Evolutionary conservation across 805 yeast species (phyloP).

Genomic region (Saccharomycopsis fermentans): DNA sequence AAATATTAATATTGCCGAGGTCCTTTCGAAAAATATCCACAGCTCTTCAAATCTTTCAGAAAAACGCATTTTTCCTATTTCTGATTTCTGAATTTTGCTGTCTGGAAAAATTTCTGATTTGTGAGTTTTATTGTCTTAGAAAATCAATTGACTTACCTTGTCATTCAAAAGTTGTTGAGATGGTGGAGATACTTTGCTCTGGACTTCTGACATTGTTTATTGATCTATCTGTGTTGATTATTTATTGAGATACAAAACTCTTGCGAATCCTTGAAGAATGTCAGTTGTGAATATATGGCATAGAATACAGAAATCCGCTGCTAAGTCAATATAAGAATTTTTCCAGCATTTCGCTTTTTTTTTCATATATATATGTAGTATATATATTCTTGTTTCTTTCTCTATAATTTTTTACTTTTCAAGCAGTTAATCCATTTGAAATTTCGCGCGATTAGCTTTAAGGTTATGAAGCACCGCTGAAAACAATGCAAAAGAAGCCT

Average conservation of each 20-base stretch:
- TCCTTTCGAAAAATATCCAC: neutral
- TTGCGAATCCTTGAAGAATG: neutral
- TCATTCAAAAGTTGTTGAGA: slow-evolving; percentile 18
- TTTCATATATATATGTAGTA: neutral
- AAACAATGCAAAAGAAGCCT: neutral
- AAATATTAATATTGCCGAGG: neutral
- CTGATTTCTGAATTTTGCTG: neutral
- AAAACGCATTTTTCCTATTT: neutral
- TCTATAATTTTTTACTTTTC: neutral
- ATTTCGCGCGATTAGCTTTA: neutral
- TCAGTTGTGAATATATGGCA: neutral
- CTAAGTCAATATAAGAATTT: neutral
- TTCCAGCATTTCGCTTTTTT: neutral
- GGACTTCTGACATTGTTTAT: slow-evolving; percentile 13
- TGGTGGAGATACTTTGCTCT: slow-evolving; percentile 15
- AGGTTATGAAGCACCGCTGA: neutral
- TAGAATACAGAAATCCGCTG: neutral
- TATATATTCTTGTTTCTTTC: neutral
- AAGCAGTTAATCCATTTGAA: neutral
- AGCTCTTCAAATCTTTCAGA: slow-evolving; percentile 39
- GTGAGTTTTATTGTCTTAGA: slow-evolving; percentile 30
- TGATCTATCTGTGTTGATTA: neutral
- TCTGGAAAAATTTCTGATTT: slow-evolving; percentile 39
- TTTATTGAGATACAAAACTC: neutral
- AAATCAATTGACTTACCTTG: slow-evolving; percentile 85